Conservation (phyloP, 2,329 filamentous ascomycete genomes). For the Phialemoniopsis sp. region DNA sequence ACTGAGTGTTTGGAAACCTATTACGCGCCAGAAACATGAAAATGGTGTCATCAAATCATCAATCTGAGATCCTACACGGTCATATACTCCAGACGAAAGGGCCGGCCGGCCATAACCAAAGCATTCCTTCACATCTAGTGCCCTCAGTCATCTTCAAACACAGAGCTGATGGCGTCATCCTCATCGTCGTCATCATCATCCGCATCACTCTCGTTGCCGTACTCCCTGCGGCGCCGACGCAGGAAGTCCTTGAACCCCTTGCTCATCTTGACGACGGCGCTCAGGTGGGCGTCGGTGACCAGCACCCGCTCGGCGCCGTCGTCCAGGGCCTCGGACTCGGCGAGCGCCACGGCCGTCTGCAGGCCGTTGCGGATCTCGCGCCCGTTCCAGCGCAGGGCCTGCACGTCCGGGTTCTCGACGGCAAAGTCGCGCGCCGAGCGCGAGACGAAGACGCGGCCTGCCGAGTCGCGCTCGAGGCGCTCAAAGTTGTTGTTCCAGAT, state of each 20-base stretch:
- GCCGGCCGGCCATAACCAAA: too few species aligned
- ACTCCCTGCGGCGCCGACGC: conserved; percentile 1
- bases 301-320: conserved; percentile 21
- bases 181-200: background rate
- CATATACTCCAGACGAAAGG: too few species aligned
- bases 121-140: too few species aligned
- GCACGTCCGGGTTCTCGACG: conserved; percentile 28
- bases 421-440: conserved; percentile 33
- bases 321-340: conserved; percentile 34
- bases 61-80: too few species aligned
- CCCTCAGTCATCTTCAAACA: too few species aligned
- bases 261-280: conserved; percentile 31
- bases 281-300: conserved; percentile 26
- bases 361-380: conserved; percentile 27
- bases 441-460: conserved; percentile 28
- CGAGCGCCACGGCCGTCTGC: conserved; percentile 39
- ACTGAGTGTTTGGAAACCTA: too few species aligned
- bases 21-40: too few species aligned
- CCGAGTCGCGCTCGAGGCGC: conserved; percentile 35
- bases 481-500: conserved; percentile 44
- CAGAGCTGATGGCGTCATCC: background rate
- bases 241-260: conserved; percentile 29
- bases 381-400: conserved; percentile 34
- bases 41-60: too few species aligned
- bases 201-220: background rate